Conservation (phyloP, 495 filamentous ascomycete species). For the Talaromyces stipitatus region DNA sequence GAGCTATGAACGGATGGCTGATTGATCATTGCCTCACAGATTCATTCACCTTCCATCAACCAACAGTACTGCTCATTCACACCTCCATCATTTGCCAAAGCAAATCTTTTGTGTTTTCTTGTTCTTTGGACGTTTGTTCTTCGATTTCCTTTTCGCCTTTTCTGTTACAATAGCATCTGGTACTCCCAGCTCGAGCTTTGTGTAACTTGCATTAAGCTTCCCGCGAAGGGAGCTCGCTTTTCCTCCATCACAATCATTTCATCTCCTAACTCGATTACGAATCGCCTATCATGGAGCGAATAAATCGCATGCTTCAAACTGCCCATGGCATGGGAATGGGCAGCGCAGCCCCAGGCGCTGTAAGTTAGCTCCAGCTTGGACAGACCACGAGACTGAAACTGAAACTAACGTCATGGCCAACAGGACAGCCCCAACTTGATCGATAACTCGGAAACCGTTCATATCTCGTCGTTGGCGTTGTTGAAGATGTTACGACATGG, state of each 20-base stretch:
- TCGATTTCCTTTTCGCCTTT: neutral
- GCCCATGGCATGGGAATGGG: slow-evolving; percentile 72
- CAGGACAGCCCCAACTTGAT: slow-evolving; percentile 84
- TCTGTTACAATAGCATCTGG: neutral
- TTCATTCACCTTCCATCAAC: neutral
- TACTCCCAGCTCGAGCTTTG: slow-evolving; percentile 3
- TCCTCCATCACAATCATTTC: slow-evolving; percentile 11
- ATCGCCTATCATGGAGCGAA: slow-evolving; percentile 64
- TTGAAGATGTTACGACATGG: slow-evolving; percentile 98
- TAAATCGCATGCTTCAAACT: slow-evolving; percentile 72
- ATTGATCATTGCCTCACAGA: neutral
- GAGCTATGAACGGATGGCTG: neutral
- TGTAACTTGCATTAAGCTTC: slow-evolving; percentile 24
- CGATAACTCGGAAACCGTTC: slow-evolving; percentile 98
- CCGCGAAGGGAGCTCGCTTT: slow-evolving; percentile 29
- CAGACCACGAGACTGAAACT: neutral
- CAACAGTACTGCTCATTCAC: neutral
- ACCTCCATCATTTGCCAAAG: neutral
- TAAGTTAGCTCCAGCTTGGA: slow-evolving; percentile 39
- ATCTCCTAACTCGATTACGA: slow-evolving; percentile 8
- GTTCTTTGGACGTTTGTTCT: neutral
- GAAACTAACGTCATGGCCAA: neutral
- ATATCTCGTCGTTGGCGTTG: slow-evolving; percentile 94
- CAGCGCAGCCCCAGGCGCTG: slow-evolving; percentile 64
- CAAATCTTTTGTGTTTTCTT: neutral